phyloP scores from a whole-genome alignment of 2,329 filamentous ascomycete genomes.

The Phialophora tarda region DNA sequence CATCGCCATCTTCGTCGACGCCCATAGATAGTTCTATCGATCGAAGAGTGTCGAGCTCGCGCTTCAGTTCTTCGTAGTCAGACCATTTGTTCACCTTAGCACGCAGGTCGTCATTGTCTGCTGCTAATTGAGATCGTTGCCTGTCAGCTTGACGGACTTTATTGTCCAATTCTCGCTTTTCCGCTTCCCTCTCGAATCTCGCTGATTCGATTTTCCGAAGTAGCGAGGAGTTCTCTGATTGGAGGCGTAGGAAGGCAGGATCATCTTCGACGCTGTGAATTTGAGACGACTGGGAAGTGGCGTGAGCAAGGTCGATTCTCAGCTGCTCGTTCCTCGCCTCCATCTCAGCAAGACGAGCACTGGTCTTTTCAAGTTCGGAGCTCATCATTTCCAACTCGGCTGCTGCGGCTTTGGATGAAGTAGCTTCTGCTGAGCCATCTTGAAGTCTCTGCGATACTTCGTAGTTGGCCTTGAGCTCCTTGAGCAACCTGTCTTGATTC shows the following conservation, averaged over 20 bases:
- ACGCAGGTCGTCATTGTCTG: conserved; percentile 80
- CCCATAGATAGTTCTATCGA: conserved; percentile 96
- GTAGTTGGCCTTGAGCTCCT: conserved; percentile 95
- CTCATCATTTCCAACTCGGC: conserved; percentile 94
- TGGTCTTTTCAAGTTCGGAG: conserved; percentile 89
- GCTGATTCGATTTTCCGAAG: conserved; percentile 84
- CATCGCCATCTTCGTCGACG: conserved; percentile 68
- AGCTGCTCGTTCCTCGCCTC: conserved; percentile 94
- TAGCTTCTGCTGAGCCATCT: conserved; percentile 64
- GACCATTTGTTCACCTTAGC: conserved; percentile 84
- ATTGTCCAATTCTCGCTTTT: conserved; percentile 75
- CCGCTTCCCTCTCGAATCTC: conserved; percentile 80
- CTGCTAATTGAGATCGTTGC: conserved; percentile 73
- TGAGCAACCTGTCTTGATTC: conserved; percentile 87
- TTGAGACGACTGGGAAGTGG: conserved; percentile 71
- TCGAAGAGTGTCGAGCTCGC: conserved; percentile 88
- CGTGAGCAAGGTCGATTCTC: conserved; percentile 85
- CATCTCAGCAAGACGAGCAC: conserved; percentile 82
- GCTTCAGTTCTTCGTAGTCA: conserved; percentile 95
- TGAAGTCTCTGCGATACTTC: conserved; percentile 91
- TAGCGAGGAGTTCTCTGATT: conserved; percentile 91
- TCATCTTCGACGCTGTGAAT: conserved; percentile 78
- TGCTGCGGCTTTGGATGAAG: conserved; percentile 72
- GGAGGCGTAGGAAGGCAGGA: conserved; percentile 81
- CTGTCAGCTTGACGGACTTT: conserved; percentile 80